Base-by-base conservation (phyloP, 2,329 filamentous ascomycete genomes). In the Fusarium sp. region DNA sequence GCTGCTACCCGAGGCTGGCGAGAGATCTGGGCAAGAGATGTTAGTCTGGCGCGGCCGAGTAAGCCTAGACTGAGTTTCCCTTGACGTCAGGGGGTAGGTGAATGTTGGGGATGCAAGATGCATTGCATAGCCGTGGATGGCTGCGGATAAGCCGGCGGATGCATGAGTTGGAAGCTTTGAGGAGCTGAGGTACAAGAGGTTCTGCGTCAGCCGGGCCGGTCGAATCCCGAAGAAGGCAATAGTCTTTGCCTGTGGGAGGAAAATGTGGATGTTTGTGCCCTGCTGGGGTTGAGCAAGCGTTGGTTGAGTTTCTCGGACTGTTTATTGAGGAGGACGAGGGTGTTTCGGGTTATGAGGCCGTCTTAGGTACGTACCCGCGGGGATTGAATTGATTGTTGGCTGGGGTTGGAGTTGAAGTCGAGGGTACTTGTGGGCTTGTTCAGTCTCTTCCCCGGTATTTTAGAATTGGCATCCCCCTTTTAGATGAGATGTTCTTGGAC, bases 81-180 rank as follows among this genome's bases (percentile, higher is more conserved):
- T 67, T 65, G 68, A 74, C 65, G 54, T 73, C 53, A 66, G 70
- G 66, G 57, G 23, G 51, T 63, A 39, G 60, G 54, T 58, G 61
- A 73, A 61, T 73, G 72, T 73, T 74, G 70, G 67, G 72, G 70
- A 68, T 57, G 53, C 10, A 28, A 68, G 60, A 43, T 60, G 47
- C 59, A 62, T 56, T 46, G 55, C 60, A 56, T 57, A 43, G 55
- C 27, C 31, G 51, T 68, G 50, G 36, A 52, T 52, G 53, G 66
- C 23, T 63, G 39, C 46, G 28, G 15, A 36, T 13, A 30, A 46
- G 43, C 53, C 43, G 51, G 44, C 48, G 31, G 47, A 47, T 70
- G 58, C 36, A 53, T 48, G 56, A 60, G 27, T 53, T 44, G 57
- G 40, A 23, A 23, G 41, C 34, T 43, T 57, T 57, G 44, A 53